These are phyloP conservation scores for Metschnikowia santaceciliae DNA, from an alignment of 805 yeast species.

Conservation along the genomic window DNA sequence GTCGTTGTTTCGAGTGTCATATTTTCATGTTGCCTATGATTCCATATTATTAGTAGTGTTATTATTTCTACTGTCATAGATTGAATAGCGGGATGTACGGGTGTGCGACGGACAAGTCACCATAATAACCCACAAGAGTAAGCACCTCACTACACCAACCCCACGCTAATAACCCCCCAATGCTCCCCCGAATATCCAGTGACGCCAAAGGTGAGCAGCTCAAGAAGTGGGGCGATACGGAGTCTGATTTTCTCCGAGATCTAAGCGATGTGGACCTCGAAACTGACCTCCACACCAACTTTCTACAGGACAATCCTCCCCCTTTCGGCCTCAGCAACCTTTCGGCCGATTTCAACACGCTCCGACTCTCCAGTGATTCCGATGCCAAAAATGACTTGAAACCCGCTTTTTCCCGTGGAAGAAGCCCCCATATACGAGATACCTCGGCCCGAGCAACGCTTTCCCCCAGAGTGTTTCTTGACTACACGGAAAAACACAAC, in stretches of 20 bases:
- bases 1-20: no score
- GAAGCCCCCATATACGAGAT: slow-evolving; percentile 4
- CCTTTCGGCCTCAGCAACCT: slow-evolving; percentile 6
- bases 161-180: not conserved
- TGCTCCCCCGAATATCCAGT: not conserved
- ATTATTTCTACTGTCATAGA: no score
- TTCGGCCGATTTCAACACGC: not conserved
- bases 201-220: slow-evolving; percentile 2
- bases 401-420: slow-evolving; percentile 1
- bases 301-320: not conserved
- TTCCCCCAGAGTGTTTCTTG: slow-evolving; percentile 4
- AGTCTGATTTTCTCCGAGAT: slow-evolving; percentile 7
- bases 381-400: not conserved
- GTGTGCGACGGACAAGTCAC: no score
- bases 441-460: slow-evolving; percentile 1
- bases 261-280: slow-evolving; percentile 4
- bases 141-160: not conserved
- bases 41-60: no score
- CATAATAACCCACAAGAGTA: no score
- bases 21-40: no score
- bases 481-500: slow-evolving; percentile 9
- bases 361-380: not conserved
- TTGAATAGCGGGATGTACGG: no score
- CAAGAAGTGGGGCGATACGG: slow-evolving; percentile 13
- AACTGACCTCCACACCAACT: not conserved